Base-by-base conservation (phyloP, 495 filamentous ascomycete species). In the Penicillium angulare region DNA sequence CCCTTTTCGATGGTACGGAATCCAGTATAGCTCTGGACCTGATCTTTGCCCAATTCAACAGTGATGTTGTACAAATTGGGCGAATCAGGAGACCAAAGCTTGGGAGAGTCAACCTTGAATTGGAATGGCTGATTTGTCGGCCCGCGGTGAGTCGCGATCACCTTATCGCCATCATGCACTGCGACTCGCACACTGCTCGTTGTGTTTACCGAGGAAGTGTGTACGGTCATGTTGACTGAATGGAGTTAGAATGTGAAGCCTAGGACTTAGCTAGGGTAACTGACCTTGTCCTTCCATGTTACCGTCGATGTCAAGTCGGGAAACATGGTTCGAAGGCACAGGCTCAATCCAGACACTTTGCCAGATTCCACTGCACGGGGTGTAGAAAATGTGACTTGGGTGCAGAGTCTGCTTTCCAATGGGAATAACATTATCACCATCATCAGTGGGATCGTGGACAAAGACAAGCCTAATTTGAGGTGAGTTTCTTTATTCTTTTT, bases 281-380 rank as follows among this genome's bases (percentile, higher is more conserved):
- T 61, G 60, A 83, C 83, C 76, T 57, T 74, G 58, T 21, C 85
- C 85, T 15, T 85, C 41, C 79, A 83, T 84, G 52, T 79, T 76
- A 6, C 76, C 82, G 3, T 69, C 57, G 1, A 86, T 41, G 32
- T 86, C 78, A 16, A 87, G 64, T 21, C 72, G 60, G 0, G 73
- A 76, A 43, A 87, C 77, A 57, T 84, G 68, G 44, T 76, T 74
- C 1, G 64, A 49, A 0, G 83, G 82, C 0, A 77, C 82, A 12
- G 77, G 67, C 56, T 88, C 85, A 1, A 87, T 66, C 84, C 84
- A 88, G 1, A 87, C 83, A 18, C 68, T 78, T 57, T 87, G 84
- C 85, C 85, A 88, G 40, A 88, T 88, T 2, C 84, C 85, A 29
- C 76, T 79, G 63, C 84, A 87, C 9, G 85, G 82, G 0, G 77